Conservation (phyloP, 2,329 filamentous ascomycete genomes). For the Pseudogymnoascus sp. region DNA sequence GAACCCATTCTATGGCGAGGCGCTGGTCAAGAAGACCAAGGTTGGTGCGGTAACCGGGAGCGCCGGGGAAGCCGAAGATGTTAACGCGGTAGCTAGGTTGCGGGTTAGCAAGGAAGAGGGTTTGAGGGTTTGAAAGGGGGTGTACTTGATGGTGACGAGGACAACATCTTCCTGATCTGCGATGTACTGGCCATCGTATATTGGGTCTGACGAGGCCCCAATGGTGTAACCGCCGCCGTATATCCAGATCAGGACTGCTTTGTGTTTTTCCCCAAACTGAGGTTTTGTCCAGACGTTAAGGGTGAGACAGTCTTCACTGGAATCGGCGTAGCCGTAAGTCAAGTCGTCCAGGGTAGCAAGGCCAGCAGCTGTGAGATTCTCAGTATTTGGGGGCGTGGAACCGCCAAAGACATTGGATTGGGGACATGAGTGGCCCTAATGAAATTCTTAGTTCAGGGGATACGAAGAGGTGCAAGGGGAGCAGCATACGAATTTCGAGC, state of each 20-base stretch:
- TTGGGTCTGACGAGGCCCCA: slow-evolving; percentile 32
- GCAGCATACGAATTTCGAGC: slow-evolving; percentile 20
- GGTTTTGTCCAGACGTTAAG: slow-evolving; percentile 22
- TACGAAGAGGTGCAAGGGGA: no score
- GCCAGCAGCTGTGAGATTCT: slow-evolving; percentile 21
- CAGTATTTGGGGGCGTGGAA: not conserved
- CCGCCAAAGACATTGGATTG: not conserved
- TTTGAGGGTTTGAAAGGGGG: slow-evolving; percentile 23
- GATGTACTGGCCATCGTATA: slow-evolving; percentile 37
- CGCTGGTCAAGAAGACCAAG: slow-evolving; percentile 52
- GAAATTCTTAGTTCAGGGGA: not conserved
- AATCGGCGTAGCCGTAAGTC: not conserved
- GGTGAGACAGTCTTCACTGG: slow-evolving; percentile 23
- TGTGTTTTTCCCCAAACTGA: slow-evolving; percentile 20
- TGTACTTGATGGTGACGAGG: slow-evolving; percentile 41
- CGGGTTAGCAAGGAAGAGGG: not conserved
- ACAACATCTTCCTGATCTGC: slow-evolving; percentile 37
- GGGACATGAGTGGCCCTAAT: not conserved
- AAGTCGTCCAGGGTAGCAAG: slow-evolving; percentile 12
- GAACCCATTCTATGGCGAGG: slow-evolving; percentile 49
- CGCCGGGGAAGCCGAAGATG: slow-evolving; percentile 24
- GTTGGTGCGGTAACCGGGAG: slow-evolving; percentile 18
- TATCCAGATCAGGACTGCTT: slow-evolving; percentile 39
- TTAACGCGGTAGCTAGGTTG: slow-evolving; percentile 34
- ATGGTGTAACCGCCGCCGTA: slow-evolving; percentile 35